Evolutionary conservation across 139 green algal genomes (phyloP).

Genomic region (Trebouxia sp.): DNA sequence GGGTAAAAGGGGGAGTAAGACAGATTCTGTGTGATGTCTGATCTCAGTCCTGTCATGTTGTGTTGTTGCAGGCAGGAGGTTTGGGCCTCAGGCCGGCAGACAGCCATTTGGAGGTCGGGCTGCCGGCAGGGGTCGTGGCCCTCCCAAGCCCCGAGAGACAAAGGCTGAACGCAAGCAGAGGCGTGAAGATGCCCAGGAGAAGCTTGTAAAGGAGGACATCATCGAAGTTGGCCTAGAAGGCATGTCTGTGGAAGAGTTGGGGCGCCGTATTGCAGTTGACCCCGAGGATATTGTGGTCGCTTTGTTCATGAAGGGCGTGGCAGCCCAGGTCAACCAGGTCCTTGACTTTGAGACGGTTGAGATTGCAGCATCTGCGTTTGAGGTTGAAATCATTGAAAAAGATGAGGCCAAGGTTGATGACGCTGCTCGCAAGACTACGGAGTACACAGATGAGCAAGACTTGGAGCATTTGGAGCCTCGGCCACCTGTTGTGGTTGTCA

Average conservation of each 20-base stretch:
- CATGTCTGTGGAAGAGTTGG: constrained; percentile 86
- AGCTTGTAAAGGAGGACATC: constrained; percentile 81
- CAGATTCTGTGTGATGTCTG: too few relatives aligned
- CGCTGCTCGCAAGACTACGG: constrained; percentile 65
- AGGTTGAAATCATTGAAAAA: constrained; percentile 61
- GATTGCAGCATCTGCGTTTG: constrained; percentile 77
- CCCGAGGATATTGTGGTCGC: constrained; percentile 84
- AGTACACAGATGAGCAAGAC: constrained; percentile 85
- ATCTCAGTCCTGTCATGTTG: too few relatives aligned
- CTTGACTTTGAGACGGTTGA: constrained; percentile 69
- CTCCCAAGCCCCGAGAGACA: too few relatives aligned
- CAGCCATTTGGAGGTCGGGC: too few relatives aligned
- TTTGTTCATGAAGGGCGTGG: constrained; percentile 98
- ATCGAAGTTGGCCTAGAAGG: constrained; percentile 91
- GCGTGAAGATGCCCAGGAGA: constrained; percentile 41
- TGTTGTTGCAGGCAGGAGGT: too few relatives aligned
- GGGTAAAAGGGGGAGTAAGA: too few relatives aligned
- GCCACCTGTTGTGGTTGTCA: constrained; percentile 95
- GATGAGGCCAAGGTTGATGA: constrained; percentile 48
- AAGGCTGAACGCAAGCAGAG: constrained; percentile 43
- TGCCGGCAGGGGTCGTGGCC: constrained; percentile 8
- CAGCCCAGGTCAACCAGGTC: constrained; percentile 85
- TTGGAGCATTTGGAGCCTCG: constrained; percentile 68
- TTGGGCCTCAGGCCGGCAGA: too few relatives aligned
- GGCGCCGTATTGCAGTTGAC: constrained; percentile 73